Base-by-base conservation (phyloP, 2,329 filamentous ascomycete genomes). In the Dactylellina haptotyla region DNA sequence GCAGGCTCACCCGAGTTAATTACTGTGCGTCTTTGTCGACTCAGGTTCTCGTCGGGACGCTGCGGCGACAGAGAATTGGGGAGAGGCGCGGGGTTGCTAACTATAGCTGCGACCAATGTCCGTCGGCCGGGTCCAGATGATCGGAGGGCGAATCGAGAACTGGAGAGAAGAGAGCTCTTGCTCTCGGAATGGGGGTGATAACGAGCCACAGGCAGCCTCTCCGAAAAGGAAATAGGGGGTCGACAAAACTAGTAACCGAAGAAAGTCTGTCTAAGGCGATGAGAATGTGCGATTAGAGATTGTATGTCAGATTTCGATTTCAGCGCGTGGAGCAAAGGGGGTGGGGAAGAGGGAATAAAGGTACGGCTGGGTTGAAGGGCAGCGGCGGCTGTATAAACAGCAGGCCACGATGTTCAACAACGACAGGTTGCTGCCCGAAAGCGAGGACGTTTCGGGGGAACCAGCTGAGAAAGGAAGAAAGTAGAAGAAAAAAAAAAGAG, bases 391-490 rank as follows among this genome's bases (percentile, higher is more conserved):
- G 30, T 37, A 37, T 34, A 43, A 41, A 39, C 20, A 43, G 28
- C 23, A 4, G 16, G 32, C 20, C 26, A 39, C 28, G 37, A 18
- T 39, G 37, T 48, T 18, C 16, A 20, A 32, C 23, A 41, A 53
- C 59, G 28, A 25, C 23, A 41, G 5, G 51, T 32, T 53, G 25
- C 37, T 54, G 14, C 34, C 46, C 59, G 39, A 64, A 46, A 39
- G 32, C 48, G 45, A 46, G 45, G 54, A 64, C 53, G 58, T 50
- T 43, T 53, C 26, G 51, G 32, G 41, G 67, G 48, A 64, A 64
- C 43, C 34, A 58, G 51, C 62, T 30, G 57, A 56, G 56, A 41
- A 32, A 39, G 28, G 43, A 59, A 39, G 18, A 53, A 46, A 51
- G 59, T 4, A 54, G 45, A 20, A 32, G 46, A 43, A 25, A 32